These are phyloP conservation scores for Talaromyces nanjingensis DNA, from an alignment of 495 filamentous ascomycete species.

Conservation along the genomic window DNA sequence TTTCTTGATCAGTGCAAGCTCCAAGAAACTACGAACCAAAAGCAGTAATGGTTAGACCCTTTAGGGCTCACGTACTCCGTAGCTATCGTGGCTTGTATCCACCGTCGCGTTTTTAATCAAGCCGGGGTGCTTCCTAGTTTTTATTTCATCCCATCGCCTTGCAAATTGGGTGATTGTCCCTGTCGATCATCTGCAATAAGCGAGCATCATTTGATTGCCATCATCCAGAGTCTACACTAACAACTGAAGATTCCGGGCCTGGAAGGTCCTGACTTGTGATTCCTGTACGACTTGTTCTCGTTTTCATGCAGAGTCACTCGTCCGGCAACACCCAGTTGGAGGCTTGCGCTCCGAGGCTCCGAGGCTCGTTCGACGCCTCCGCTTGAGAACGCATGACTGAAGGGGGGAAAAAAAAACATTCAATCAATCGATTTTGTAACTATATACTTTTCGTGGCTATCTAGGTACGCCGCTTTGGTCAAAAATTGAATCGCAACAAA, in stretches of 20 bases:
- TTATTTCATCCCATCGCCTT: neutral
- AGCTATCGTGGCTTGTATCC: no score
- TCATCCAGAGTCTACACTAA: neutral
- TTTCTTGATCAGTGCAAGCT: neutral
- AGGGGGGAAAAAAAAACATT: neutral
- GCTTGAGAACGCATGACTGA: neutral
- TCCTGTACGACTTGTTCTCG: neutral
- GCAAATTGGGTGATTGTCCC: neutral
- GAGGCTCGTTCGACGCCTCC: neutral
- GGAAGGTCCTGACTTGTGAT: neutral
- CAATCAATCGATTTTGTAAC: neutral
- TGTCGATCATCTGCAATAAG: neutral
- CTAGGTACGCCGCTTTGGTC: neutral
- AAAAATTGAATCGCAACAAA: neutral
- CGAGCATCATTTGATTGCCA: neutral
- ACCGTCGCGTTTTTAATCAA: neutral
- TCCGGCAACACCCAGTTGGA: neutral
- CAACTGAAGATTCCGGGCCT: neutral
- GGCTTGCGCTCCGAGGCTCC: neutral
- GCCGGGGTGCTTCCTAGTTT: neutral
- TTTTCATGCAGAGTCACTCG: neutral
- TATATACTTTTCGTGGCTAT: neutral
- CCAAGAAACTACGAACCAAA: neutral
- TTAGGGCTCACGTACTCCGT: neutral
- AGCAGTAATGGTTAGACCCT: neutral